Evolutionary conservation across 139 green algal genomes (phyloP), one percentile per base, ranked within the genome.

Genomic region (Chlamydomonas sphaeroides): DNA sequence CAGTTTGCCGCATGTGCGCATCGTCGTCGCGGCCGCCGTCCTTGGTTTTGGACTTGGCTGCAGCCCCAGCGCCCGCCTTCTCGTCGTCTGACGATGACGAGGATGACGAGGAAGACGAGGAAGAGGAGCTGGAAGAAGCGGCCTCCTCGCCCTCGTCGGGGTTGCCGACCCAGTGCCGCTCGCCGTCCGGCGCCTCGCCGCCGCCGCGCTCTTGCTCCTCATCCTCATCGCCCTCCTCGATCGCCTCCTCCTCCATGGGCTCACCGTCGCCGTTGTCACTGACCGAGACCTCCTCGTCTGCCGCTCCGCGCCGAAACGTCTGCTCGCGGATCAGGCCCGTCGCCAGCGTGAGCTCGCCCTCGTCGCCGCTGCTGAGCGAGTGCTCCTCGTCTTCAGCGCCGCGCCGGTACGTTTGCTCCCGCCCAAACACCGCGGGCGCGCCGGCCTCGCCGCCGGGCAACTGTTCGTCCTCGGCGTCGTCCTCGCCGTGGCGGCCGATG

Each of bases 351-450:
- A 30, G 11, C 53, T 38, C 59, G n/a, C n/a, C n/a, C 23, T 49
- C 74, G 1, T 82, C 75, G 23, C 39, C 63, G 45, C 75, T 82
- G 41, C 75, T 82, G 20, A 82, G 5, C 7, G 30, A 38, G 21
- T 70, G 56, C 75, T 82, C 75, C 75, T 82, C 75, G 39, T 82
- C 75, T 7, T 61, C 75, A 25, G 10, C 42, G 42, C 75, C 75
- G 36, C 42, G 51, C 17, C 75, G 75, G 75, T 36, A 82, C 1
- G 75, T 82, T 32, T 36, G 32, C 75, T 82, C 75, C 4, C 61
- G 61, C 1, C 75, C 75, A 20, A 82, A 49, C 32, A 53, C 42
- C 7, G 7, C 5, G 0, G 26, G 38, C 41, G 57, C 32, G 17
- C 1, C 56, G 7, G 1, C 17, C 25, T 7, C 26, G 15, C 17